Evolutionary conservation across 2,329 filamentous ascomycete genomes (phyloP), one percentile per base, ranked within the genome.

Genomic region (Fusarium sp.): DNA sequence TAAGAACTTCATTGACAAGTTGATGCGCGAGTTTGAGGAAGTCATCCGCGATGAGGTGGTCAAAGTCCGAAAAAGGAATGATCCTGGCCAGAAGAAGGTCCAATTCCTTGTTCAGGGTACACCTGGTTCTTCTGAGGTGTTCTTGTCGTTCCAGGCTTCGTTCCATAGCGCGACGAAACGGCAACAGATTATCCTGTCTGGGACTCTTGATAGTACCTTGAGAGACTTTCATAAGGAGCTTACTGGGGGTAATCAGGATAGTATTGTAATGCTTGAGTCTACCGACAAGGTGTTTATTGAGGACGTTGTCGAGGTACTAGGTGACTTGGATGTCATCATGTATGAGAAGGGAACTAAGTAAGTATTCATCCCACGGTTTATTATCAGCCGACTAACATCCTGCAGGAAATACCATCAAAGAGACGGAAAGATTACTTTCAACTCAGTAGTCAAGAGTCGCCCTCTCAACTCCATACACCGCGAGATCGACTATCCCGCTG

Each of bases 71-170:
- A 71, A 80, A 33, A 78, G 83, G n/a, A 85, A 85, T 54, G 75
- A 79, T 1, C 64, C 80, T 10, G 78, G 76, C 1, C 70, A 79
- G 6, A 78, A 80, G 20, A 78, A 79, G 42, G 79, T 85, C 41
- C 79, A 75, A n/a, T 85, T 84, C 36, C 76, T 82, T 6, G 75
- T 83, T 2, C 82, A 83, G 41, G 83, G 82, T 3, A 79, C 73
- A 4, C 77, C 79, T 6, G 26, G 72, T 1, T 61, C 81, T 4
- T 81, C 79, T n/a, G 76, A 85, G 6, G 75, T 81, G 0, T 81
- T 83, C 31, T 54, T 82, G 9, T 80, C 80, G 41, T 85, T 86
- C 71, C 79, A 84, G 39, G 75, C 80, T 9, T 82, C 83, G 4
- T 84, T 83, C 13, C 82, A 83, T 12, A 80, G 80, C 2, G 61